These are phyloP conservation scores for Cladorrhinum samala DNA, from an alignment of 495 filamentous ascomycete genomes.

Conservation along the genomic window DNA sequence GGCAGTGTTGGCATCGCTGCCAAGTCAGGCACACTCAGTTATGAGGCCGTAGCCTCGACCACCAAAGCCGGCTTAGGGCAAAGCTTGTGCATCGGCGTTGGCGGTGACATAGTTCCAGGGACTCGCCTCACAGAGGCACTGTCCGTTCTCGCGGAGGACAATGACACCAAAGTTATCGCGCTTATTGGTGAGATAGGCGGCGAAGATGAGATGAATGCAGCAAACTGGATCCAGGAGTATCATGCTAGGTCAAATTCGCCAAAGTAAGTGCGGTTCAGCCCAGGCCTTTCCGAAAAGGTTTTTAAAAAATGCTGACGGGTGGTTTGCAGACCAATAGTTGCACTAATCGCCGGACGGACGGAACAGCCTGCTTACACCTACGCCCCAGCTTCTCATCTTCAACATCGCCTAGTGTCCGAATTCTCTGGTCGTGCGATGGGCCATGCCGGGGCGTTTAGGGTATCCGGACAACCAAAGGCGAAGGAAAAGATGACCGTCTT, in stretches of 20 bases:
- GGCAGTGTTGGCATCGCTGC: slow-evolving; percentile 77
- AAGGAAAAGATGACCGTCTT: slow-evolving; percentile 61
- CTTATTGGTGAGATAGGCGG: slow-evolving; percentile 88
- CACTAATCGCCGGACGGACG: slow-evolving; percentile 57
- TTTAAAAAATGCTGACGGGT: background rate
- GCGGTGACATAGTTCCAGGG: slow-evolving; percentile 77
- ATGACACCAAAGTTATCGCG: slow-evolving; percentile 74
- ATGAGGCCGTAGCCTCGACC: slow-evolving; percentile 80
- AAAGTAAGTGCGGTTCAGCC: slow-evolving; percentile 47
- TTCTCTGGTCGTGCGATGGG: slow-evolving; percentile 73
- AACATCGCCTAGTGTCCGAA: slow-evolving; percentile 50
- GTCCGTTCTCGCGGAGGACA: slow-evolving; percentile 64
- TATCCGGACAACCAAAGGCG: slow-evolving; percentile 60
- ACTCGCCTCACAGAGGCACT: slow-evolving; percentile 77
- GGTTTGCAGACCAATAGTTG: slow-evolving; percentile 64
- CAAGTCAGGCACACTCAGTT: slow-evolving; percentile 84
- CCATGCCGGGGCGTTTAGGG: slow-evolving; percentile 75
- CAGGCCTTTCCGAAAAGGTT: background rate
- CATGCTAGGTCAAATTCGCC: slow-evolving; percentile 50
- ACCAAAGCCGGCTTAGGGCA: slow-evolving; percentile 79
- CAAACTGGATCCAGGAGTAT: slow-evolving; percentile 70
- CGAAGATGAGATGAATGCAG: slow-evolving; percentile 70
- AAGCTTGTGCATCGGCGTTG: slow-evolving; percentile 80
- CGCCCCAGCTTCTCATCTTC: background rate
- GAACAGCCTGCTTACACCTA: background rate